These are phyloP conservation scores for Pleodorina starrii DNA, from an alignment of 139 green algal species.

Conservation along the genomic window DNA sequence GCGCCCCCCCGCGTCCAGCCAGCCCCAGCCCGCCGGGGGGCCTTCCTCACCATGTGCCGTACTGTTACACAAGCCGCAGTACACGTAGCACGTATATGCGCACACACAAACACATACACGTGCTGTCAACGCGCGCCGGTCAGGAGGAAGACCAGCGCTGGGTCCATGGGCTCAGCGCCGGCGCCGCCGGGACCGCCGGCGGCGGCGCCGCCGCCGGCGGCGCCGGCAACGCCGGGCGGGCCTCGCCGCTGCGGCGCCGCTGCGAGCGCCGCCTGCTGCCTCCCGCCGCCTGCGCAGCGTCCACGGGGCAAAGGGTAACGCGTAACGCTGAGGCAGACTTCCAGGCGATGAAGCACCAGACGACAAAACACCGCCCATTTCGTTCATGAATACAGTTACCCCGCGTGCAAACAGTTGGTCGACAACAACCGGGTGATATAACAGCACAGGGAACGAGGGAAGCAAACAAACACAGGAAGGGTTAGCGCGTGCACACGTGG, in stretches of 20 bases:
- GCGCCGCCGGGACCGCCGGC: not conserved
- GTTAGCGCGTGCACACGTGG: not conserved
- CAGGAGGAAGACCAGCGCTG: conserved; percentile 30
- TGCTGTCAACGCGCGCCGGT: not conserved
- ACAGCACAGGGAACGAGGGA: not conserved
- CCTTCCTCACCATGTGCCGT: too few species aligned
- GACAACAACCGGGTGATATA: not conserved
- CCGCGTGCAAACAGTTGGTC: not conserved
- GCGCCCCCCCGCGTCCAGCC: too few species aligned
- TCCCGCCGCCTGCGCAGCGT: not conserved
- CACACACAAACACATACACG: not conserved
- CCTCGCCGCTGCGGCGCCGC: not conserved
- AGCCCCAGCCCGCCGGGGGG: too few species aligned
- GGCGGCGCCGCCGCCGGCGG: not conserved
- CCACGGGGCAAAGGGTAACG: not conserved
- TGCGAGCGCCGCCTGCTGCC: conserved; percentile 6
- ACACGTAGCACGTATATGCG: not conserved
- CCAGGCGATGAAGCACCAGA: not conserved
- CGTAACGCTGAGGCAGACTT: not conserved
- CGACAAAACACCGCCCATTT: not conserved
- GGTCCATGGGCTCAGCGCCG: not conserved
- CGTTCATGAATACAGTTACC: not conserved
- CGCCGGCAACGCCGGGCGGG: too few species aligned
- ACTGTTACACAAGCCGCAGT: too few species aligned
- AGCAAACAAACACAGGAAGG: not conserved